Evolutionary conservation across 805 yeast genomes (phyloP).

Genomic region (Starmera caribaea): DNA sequence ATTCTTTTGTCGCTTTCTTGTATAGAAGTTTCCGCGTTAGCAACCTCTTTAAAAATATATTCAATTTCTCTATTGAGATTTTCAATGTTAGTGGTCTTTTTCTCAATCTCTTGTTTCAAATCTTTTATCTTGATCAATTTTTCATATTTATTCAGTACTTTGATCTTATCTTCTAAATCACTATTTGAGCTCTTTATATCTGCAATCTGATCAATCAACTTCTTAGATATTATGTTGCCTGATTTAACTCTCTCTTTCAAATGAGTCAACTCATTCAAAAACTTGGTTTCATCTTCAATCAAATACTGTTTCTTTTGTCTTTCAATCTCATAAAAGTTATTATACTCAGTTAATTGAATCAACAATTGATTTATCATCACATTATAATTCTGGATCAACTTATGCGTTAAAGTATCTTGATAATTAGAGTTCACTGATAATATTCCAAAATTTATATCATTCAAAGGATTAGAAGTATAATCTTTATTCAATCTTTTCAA

Average conservation of each 20-base stretch:
- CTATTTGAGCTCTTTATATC: slow-evolving; percentile 16
- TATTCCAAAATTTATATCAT: slow-evolving; percentile 45
- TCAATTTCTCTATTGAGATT: slow-evolving; percentile 47
- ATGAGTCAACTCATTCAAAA: slow-evolving; percentile 37
- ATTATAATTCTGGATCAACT: slow-evolving; percentile 46
- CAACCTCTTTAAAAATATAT: slow-evolving; percentile 53
- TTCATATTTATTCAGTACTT: slow-evolving; percentile 16
- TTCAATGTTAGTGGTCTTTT: slow-evolving; percentile 32
- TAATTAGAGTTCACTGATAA: slow-evolving; percentile 28
- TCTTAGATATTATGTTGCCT: slow-evolving; percentile 21
- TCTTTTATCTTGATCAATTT: slow-evolving; percentile 25
- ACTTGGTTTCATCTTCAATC: slow-evolving; percentile 32
- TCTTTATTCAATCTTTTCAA: slow-evolving; percentile 53
- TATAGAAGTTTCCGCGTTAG: slow-evolving; percentile 40
- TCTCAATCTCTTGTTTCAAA: slow-evolving; percentile 35
- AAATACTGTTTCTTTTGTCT: slow-evolving; percentile 34
- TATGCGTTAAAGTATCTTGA: slow-evolving; percentile 49
- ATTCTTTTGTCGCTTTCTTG: slow-evolving; percentile 31
- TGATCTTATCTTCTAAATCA: slow-evolving; percentile 19
- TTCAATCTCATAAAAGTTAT: slow-evolving; percentile 28
- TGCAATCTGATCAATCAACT: slow-evolving; percentile 18
- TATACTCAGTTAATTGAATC: slow-evolving; percentile 37
- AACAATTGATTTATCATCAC: slow-evolving; percentile 33
- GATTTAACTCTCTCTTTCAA: slow-evolving; percentile 23
- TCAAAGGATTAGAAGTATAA: slow-evolving; percentile 62